Evolutionary conservation across 768 basidiomycete genomes (phyloP).

Genomic region (Russula earlei): DNA sequence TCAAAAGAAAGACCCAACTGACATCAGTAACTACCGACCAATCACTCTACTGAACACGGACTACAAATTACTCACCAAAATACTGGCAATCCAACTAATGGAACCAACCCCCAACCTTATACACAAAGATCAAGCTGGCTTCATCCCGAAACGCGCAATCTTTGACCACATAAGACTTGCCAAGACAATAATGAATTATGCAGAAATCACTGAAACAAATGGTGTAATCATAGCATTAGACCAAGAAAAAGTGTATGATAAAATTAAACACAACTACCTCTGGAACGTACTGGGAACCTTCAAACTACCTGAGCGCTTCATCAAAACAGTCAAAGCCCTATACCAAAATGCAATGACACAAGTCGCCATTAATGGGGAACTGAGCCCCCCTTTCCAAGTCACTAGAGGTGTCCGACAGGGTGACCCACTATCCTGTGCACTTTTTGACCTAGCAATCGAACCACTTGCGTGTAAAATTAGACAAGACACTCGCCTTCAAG

Average conservation of each 20-base stretch:
- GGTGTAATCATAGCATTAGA: neutral
- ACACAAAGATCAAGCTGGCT: constrained; percentile 2
- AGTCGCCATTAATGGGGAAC: rapidly evolving
- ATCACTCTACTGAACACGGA: neutral
- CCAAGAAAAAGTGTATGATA: too few species aligned
- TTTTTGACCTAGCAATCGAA: too few species aligned
- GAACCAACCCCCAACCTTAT: neutral
- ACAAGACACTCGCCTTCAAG: too few species aligned
- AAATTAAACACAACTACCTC: neutral
- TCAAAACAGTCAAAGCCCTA: neutral
- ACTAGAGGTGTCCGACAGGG: constrained; percentile 1
- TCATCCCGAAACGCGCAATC: neutral
- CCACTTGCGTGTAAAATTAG: too few species aligned
- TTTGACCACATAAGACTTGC: neutral
- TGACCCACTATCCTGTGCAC: neutral
- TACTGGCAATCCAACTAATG: constrained; percentile 2
- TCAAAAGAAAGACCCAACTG: constrained; percentile 17
- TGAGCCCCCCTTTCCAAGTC: neutral
- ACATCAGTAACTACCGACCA: constrained; percentile 15
- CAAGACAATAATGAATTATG: neutral
- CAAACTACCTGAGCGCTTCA: neutral
- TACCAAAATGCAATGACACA: neutral
- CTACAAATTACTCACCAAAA: constrained; percentile 21
- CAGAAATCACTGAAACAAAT: neutral
- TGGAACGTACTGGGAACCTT: neutral